phyloP scores from a whole-genome alignment of 148 eudicot genomes.

The Fagopyrum esculentum region DNA sequence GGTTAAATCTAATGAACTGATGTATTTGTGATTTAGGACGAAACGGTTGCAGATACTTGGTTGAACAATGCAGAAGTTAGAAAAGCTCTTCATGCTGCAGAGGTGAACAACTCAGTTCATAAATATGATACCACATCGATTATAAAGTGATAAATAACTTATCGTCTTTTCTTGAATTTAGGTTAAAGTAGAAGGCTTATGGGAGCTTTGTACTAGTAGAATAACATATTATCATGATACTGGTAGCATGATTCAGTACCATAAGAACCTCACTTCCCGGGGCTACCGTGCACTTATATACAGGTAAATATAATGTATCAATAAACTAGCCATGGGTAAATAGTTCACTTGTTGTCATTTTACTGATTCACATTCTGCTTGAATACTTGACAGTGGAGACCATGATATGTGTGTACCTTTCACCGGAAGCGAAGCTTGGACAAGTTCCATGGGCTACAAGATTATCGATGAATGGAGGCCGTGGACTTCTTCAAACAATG shows the following conservation, averaged over 20 bases:
- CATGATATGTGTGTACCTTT: constrained; percentile 97
- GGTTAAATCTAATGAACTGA: neutral
- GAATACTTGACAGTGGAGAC: constrained; percentile 60
- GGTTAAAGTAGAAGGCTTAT: constrained; percentile 51
- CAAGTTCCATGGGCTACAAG: constrained; percentile 80
- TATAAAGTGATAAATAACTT: neutral
- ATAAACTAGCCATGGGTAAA: neutral
- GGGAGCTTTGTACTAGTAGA: constrained; percentile 65
- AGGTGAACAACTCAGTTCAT: constrained; percentile 23
- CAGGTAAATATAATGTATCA: constrained; percentile 32
- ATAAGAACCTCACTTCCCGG: constrained; percentile 70
- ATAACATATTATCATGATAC: constrained; percentile 52
- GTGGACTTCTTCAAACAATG: constrained; percentile 51
- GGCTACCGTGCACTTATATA: constrained; percentile 78
- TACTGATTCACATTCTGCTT: neutral
- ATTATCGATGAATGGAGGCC: constrained; percentile 80
- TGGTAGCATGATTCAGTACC: constrained; percentile 90
- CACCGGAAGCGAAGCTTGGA: constrained; percentile 94
- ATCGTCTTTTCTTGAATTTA: constrained; percentile 11
- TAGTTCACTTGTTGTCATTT: neutral
- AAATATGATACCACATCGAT: too few relatives aligned
- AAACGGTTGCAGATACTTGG: constrained; percentile 74
- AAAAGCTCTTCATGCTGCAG: constrained; percentile 83
- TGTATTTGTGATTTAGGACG: constrained; percentile 35
- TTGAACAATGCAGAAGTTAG: constrained; percentile 69